Conservation (phyloP, 2,329 filamentous ascomycete species). For the Colletotrichum spinosum region DNA sequence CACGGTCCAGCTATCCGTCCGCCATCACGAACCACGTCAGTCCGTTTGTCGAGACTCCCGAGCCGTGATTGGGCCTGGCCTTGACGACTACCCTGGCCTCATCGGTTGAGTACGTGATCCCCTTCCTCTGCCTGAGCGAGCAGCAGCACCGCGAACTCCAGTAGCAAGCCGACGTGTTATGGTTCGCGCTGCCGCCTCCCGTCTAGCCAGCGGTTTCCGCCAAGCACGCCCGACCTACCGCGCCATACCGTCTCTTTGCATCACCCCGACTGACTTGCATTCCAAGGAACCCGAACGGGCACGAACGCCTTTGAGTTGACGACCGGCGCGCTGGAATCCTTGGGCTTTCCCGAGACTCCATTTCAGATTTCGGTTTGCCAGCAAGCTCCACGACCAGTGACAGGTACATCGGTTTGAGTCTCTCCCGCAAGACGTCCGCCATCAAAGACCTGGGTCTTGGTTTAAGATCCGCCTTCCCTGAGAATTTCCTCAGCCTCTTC, state of each 20-base stretch:
- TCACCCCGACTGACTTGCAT: slow-evolving; percentile 31
- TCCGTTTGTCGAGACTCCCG: slow-evolving; percentile 30
- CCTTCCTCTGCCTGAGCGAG: slow-evolving; percentile 20
- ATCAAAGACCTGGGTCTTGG: slow-evolving; percentile 34
- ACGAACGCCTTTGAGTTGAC: slow-evolving; percentile 30
- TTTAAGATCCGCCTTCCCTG: slow-evolving; percentile 31
- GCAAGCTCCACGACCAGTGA: slow-evolving; percentile 30
- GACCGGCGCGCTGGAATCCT: slow-evolving; percentile 34
- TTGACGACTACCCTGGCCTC: slow-evolving; percentile 18
- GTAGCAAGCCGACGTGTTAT: slow-evolving; percentile 29
- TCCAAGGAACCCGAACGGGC: slow-evolving; percentile 29
- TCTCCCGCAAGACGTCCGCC: slow-evolving; percentile 3
- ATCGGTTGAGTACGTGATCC: slow-evolving; percentile 39
- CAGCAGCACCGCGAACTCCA: slow-evolving; percentile 33
- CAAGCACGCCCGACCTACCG: slow-evolving; percentile 13
- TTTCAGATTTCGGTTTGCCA: slow-evolving; percentile 38
- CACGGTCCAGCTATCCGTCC: slow-evolving; percentile 27
- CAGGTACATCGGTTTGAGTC: slow-evolving; percentile 29
- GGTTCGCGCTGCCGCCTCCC: slow-evolving; percentile 29
- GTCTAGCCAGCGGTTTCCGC: slow-evolving; percentile 28
- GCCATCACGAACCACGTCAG: slow-evolving; percentile 30
- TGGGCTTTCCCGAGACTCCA: slow-evolving; percentile 35
- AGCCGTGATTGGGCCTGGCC: slow-evolving; percentile 32
- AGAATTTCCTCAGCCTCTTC: slow-evolving; percentile 16
- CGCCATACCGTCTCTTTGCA: neutral